Evolutionary conservation across 768 basidiomycete species (phyloP), one percentile per base, ranked within the genome.

Genomic region (Clavulina sp.): DNA sequence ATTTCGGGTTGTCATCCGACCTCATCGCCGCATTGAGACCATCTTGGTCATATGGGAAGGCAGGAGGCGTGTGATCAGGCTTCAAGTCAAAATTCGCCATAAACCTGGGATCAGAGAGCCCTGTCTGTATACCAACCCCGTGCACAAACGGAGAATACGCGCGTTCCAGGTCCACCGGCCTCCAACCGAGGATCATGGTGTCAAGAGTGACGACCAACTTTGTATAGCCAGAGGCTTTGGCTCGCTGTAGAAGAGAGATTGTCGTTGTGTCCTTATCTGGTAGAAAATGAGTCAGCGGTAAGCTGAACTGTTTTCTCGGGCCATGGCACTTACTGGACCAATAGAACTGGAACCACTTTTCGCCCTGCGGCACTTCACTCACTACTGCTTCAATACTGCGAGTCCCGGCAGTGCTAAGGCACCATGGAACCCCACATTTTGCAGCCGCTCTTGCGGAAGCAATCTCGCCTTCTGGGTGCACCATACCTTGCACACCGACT

Each of bases 271-370:
- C 40, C 28, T 19, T 69, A 64, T 7, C 66, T n/a, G n/a, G n/a
- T n/a, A n/a, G n/a, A n/a, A n/a, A n/a, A n/a, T n/a, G n/a, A n/a
- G n/a, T n/a, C n/a, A n/a, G n/a, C n/a, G n/a, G n/a, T n/a, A n/a
- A n/a, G n/a, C n/a, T n/a, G n/a, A n/a, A n/a, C n/a, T n/a, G n/a
- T n/a, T n/a, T n/a, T n/a, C n/a, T n/a, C n/a, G 43, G 24, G 16
- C 13, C 9, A 16, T 9, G 43, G 26, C 24, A 26, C 9, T 41
- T 36, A 41, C n/a, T n/a, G n/a, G n/a, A n/a, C 52, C 56, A 51
- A 62, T 88, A 87, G 1, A 87, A 70, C 61, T 88, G 85, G 62
- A 74, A 87, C 83, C 84, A 87, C 31, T 84, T 69, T 30, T 73
- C 69, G 0, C 79, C 75, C 49, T 73, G 66, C 1, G 59, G 57